phyloP scores from a whole-genome alignment of 2,329 filamentous ascomycete genomes.

The Fusarium neocosmosporiellum region DNA sequence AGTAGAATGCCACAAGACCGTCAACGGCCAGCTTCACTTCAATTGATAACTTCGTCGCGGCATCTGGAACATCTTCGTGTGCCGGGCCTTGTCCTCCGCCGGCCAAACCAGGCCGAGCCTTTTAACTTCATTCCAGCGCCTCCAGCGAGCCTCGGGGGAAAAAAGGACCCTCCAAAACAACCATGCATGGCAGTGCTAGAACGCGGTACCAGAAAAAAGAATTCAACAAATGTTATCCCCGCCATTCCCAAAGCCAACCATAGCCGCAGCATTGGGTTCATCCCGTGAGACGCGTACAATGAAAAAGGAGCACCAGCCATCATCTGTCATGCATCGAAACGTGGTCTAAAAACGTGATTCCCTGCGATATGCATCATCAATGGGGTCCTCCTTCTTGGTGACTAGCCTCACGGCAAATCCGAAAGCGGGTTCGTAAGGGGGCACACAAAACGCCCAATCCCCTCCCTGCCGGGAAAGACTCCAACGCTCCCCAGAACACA shows the following conservation, averaged over 20 bases:
- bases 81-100: conserved; percentile 33
- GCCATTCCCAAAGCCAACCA: conserved; percentile 40
- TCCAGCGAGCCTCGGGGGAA: conserved; percentile 29
- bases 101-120: conserved; percentile 33
- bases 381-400: conserved; percentile 44
- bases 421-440: conserved; percentile 41
- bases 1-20: conserved; percentile 41
- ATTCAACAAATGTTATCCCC: conserved; percentile 37
- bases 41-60: conserved; percentile 44
- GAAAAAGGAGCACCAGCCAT: conserved; percentile 55
- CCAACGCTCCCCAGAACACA: conserved; percentile 46
- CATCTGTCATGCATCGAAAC: conserved; percentile 63
- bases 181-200: conserved; percentile 41
- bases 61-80: conserved; percentile 40
- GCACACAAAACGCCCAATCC: conserved; percentile 44
- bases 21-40: conserved; percentile 44
- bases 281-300: conserved; percentile 51
- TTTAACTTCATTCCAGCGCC: conserved; percentile 39
- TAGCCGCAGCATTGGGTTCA: conserved; percentile 40
- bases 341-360: conserved; percentile 59
- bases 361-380: conserved; percentile 52
- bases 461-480: conserved; percentile 45
- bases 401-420: conserved; percentile 43
- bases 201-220: conserved; percentile 38
- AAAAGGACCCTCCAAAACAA: conserved; percentile 33